Conservation (phyloP, 805 yeast genomes). For the Zygotorulaspora sp. region DNA sequence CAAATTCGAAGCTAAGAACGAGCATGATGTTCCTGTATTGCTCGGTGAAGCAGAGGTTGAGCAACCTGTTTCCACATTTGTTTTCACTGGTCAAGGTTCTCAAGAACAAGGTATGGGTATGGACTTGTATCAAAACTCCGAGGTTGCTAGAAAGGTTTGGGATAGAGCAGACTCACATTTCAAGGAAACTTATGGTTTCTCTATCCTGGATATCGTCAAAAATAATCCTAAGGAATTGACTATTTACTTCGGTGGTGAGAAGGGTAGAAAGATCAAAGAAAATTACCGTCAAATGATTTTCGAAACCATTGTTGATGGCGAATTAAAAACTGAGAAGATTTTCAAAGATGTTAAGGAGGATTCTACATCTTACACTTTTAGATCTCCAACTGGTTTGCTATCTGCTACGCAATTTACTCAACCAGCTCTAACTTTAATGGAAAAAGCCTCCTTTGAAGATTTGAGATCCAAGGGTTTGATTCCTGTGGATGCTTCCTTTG, state of each 20-base stretch:
- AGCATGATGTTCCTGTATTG: conserved; percentile 76
- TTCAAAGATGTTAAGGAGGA: conserved; percentile 84
- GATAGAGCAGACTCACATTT: conserved; percentile 95
- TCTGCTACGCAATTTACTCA: conserved; percentile 99
- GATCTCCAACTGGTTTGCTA: conserved; percentile 88
- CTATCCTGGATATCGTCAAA: conserved; percentile 89
- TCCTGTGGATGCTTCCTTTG: conserved; percentile 89
- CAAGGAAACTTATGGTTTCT: conserved; percentile 91
- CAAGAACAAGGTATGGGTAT: conserved; percentile 99
- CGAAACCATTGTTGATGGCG: conserved; percentile 86
- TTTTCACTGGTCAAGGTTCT: conserved; percentile 99
- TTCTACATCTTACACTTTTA: conserved; percentile 83
- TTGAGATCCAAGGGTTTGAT: conserved; percentile 93
- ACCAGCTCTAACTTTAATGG: conserved; percentile 99
- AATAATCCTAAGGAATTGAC: conserved; percentile 95
- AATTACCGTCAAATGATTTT: conserved; percentile 97
- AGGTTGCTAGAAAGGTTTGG: conserved; percentile 94
- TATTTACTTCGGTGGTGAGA: conserved; percentile 95
- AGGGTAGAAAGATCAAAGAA: conserved; percentile 90
- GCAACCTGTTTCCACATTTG: conserved; percentile 94
- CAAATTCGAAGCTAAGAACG: conserved; percentile 83
- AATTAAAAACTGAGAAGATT: conserved; percentile 84
- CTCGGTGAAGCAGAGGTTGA: conserved; percentile 98
- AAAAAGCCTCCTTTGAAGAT: conserved; percentile 97
- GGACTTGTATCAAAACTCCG: conserved; percentile 90